phyloP scores from a whole-genome alignment of 768 basidiomycete species.

The Macrolepiota fuliginosa region DNA sequence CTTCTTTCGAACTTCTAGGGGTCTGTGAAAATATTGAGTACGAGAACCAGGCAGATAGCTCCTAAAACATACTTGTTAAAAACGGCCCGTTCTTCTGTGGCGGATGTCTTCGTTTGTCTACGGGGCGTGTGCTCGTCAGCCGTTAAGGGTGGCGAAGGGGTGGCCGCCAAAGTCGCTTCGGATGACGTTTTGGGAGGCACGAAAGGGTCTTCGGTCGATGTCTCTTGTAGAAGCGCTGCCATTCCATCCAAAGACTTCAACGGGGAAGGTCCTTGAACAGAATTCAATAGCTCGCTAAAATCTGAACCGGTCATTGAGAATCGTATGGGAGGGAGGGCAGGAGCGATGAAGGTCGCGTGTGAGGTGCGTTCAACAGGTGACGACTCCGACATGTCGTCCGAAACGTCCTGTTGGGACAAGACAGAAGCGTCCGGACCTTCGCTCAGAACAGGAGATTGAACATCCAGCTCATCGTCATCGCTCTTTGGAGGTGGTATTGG shows the following conservation, averaged over 20 bases:
- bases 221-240: conserved; percentile 38
- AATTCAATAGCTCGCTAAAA: conserved; percentile 71
- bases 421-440: conserved; percentile 25
- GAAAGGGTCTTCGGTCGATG: conserved; percentile 17
- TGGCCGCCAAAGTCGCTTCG: conserved; percentile 24
- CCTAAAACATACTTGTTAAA: neutral
- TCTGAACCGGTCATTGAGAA: conserved; percentile 84
- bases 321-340: conserved; percentile 87
- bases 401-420: conserved; percentile 33
- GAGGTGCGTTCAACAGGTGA: conserved; percentile 66
- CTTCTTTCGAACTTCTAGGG: neutral
- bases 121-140: neutral
- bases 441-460: conserved; percentile 5
- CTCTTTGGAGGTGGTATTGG: conserved; percentile 50
- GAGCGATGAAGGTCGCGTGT: conserved; percentile 78
- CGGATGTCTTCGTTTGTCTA: neutral
- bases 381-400: conserved; percentile 50
- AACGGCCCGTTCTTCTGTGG: neutral
- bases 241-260: conserved; percentile 47
- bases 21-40: neutral
- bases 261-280: conserved; percentile 49
- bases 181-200: conserved; percentile 34
- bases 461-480: conserved; percentile 8
- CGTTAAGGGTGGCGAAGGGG: conserved; percentile 4
- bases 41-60: neutral